Percentiles rank a stretch among this genome's conserved stretches.
Evolutionary conservation across 768 basidiomycete species (phyloP).

Genomic region (Xerocomellus intermedius): DNA sequence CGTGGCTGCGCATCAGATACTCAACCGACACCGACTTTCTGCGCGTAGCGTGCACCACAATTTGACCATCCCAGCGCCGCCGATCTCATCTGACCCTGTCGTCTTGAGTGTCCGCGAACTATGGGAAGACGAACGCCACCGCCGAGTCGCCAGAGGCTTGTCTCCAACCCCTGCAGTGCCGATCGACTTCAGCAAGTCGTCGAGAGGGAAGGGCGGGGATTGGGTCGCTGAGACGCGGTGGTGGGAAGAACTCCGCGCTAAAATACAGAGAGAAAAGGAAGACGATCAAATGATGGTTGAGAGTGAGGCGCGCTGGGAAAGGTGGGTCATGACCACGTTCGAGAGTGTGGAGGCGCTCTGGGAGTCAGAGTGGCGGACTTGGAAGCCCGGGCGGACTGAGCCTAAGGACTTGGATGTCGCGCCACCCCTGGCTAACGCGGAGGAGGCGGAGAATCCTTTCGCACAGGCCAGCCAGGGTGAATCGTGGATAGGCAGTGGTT

Average conservation of each 20-base stretch:
- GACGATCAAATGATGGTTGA: conserved; percentile 24
- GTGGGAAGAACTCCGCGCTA: conserved; percentile 67
- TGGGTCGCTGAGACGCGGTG: conserved; percentile 76
- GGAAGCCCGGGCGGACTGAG: conserved; percentile 43
- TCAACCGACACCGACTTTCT: conserved; percentile 70
- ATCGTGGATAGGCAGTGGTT: conserved; percentile 6
- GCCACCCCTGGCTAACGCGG: conserved; percentile 13
- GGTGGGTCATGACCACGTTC: conserved; percentile 82
- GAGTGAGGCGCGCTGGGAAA: conserved; percentile 52
- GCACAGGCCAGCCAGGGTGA: conserved; percentile 16
- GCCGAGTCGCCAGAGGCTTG: conserved; percentile 65
- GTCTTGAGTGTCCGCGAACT: conserved; percentile 88
- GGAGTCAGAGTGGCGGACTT: conserved; percentile 58
- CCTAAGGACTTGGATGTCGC: conserved; percentile 14
- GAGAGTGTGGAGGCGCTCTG: conserved; percentile 88
- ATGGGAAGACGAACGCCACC: conserved; percentile 93
- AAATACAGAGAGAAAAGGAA: conserved; percentile 51
- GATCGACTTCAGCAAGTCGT: conserved; percentile 62
- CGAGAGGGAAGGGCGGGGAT: conserved; percentile 52
- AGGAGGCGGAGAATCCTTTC: conserved; percentile 26
- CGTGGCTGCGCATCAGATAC: conserved; percentile 73
- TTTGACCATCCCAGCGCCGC: conserved; percentile 55
- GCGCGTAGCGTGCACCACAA: conserved; percentile 68
- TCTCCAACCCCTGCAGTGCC: conserved; percentile 73
- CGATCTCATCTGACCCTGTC: conserved; percentile 62